Percentiles rank a stretch among this genome's conserved stretches.
phyloP scores from a whole-genome alignment of 2,329 filamentous ascomycete species.

The Leptographium flavum region DNA sequence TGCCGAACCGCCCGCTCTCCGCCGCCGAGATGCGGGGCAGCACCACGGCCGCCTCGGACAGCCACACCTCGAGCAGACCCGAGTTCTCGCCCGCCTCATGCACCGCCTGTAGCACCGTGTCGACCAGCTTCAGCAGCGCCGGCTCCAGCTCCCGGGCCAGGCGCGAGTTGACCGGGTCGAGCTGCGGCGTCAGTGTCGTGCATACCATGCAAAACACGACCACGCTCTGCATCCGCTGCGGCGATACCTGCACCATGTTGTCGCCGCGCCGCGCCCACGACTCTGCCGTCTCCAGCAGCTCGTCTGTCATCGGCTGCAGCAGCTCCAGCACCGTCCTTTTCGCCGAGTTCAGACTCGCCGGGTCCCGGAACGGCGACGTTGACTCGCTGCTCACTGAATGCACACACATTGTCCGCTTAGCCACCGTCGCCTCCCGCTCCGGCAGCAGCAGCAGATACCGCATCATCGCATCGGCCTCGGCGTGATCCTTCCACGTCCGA shows the following conservation, averaged over 20 bases:
- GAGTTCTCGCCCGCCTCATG: constrained; percentile 30
- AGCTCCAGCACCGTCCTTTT: constrained; percentile 40
- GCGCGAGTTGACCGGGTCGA: constrained; percentile 30
- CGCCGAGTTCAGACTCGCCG: constrained; percentile 22
- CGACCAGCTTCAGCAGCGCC: constrained; percentile 24
- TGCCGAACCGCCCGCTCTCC: constrained; percentile 23
- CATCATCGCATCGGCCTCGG: constrained; percentile 28
- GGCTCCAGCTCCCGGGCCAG: constrained; percentile 35
- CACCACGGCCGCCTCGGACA: constrained; percentile 28
- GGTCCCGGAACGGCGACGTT: constrained; percentile 4
- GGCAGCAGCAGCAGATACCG: constrained; percentile 42
- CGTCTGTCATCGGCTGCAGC: constrained; percentile 36
- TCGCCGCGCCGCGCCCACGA: constrained; percentile 29
- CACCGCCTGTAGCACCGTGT: constrained; percentile 25
- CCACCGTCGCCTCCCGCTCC: constrained; percentile 8
- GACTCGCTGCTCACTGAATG: constrained; percentile 1
- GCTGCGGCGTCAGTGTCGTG: constrained; percentile 30
- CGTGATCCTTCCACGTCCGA: constrained; percentile 31
- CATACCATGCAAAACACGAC: constrained; percentile 32
- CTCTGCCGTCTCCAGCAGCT: constrained; percentile 29
- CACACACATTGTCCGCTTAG: neutral
- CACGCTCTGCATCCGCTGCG: constrained; percentile 37
- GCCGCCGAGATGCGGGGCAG: constrained; percentile 28
- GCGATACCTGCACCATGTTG: constrained; percentile 34
- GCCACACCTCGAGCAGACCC: constrained; percentile 29